Evolutionary conservation across 176 grass and related monocot species (phyloP).

Genomic region (Saccharum officinarum): DNA sequence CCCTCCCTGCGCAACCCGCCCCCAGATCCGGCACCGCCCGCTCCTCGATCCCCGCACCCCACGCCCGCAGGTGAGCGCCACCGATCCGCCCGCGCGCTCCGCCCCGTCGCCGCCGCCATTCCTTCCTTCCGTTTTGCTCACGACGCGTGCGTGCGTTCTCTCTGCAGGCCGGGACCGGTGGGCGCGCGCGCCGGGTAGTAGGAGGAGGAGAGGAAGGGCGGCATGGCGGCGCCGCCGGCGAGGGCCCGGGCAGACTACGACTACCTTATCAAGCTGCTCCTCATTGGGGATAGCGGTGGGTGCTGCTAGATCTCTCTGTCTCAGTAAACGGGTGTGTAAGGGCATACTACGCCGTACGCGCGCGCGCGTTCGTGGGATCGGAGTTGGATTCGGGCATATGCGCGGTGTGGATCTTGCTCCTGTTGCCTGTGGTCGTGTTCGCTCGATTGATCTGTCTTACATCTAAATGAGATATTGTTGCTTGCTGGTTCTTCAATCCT

Average conservation of each 20-base stretch:
- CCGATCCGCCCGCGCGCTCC: slow-evolving; percentile 9
- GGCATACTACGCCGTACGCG: background rate
- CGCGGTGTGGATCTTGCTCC: slow-evolving; percentile 1
- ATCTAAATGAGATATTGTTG: background rate
- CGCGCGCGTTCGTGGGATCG: slow-evolving; percentile 16
- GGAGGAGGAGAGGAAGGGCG: slow-evolving; percentile 25
- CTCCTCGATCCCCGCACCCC: slow-evolving; percentile 40
- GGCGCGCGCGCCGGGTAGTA: slow-evolving; percentile 27
- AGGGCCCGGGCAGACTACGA: slow-evolving; percentile 88
- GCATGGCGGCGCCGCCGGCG: slow-evolving; percentile 83
- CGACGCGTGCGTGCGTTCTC: background rate
- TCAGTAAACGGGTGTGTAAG: background rate
- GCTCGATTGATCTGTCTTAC: background rate
- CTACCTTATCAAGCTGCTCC: slow-evolving; percentile 87
- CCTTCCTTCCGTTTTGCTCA: background rate
- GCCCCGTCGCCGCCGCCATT: background rate
- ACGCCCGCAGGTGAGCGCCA: slow-evolving; percentile 40
- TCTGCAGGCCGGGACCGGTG: slow-evolving; percentile 36
- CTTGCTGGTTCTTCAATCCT: background rate
- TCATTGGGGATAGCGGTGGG: slow-evolving; percentile 93
- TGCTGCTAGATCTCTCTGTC: slow-evolving; percentile 38
- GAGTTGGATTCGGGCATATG: background rate
- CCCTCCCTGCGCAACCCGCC: background rate
- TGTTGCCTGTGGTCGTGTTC: background rate
- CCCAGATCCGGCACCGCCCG: slow-evolving; percentile 51